Conservation (phyloP, 805 yeast genomes). For the Vanderwaltozyma yarrowii region DNA sequence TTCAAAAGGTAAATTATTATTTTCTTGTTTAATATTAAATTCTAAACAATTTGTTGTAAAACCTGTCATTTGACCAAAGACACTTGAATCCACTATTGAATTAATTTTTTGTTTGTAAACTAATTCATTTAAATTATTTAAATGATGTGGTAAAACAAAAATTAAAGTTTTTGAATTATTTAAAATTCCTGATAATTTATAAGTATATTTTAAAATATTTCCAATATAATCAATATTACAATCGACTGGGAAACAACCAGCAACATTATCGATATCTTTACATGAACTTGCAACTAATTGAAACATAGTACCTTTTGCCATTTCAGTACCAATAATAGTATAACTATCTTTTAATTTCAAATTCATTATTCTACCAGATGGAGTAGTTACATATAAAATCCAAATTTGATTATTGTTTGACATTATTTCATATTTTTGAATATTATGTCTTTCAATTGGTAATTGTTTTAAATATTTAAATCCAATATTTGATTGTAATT, state of each 20-base stretch:
- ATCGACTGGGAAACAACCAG: constrained; percentile 47
- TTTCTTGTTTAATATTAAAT: neutral
- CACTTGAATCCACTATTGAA: constrained; percentile 35
- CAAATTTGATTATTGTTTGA: constrained; percentile 51
- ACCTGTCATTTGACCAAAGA: constrained; percentile 37
- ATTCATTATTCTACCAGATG: neutral
- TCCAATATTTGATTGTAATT: constrained; percentile 55
- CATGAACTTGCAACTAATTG: constrained; percentile 1
- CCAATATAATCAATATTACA: constrained; percentile 15
- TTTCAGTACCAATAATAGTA: neutral
- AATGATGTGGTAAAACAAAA: constrained; percentile 61
- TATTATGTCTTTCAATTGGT: constrained; percentile 28
- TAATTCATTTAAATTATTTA: constrained; percentile 29
- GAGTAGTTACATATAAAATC: constrained; percentile 44
- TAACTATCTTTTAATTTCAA: neutral
- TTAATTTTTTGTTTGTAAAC: neutral
- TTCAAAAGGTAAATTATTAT: neutral
- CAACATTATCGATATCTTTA: constrained; percentile 41
- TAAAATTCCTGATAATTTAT: constrained; percentile 15
- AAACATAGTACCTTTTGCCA: constrained; percentile 2
- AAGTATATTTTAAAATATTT: neutral
- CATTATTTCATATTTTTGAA: constrained; percentile 44
- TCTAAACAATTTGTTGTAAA: constrained; percentile 31
- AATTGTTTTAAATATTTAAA: constrained; percentile 37
- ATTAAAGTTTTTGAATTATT: constrained; percentile 36